Evolutionary conservation across 2,329 filamentous ascomycete genomes (phyloP), one percentile per base, ranked within the genome.

Genomic region (Exophiala spinifera): DNA sequence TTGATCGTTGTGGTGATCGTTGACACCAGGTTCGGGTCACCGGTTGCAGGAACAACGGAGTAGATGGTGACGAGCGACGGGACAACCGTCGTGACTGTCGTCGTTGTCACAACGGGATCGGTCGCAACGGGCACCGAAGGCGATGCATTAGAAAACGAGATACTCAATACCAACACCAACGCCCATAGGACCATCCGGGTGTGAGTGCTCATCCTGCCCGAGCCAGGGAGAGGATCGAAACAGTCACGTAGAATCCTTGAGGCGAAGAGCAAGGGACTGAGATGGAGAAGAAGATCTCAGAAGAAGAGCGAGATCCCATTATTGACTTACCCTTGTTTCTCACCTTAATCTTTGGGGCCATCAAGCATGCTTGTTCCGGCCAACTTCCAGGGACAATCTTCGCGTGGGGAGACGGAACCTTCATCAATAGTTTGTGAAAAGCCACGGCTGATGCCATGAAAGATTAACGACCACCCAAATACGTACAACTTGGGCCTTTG

Each of bases 91-190:
- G 57, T 21, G 4, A 57, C 36, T 3, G 57, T 60, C 14, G 23
- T 51, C 11, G 55, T 54, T 13, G 45, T 40, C 6, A 60, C 34
- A 31, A 60, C 57, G n/a, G 57, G 57, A 39, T 60, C 42, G 11
- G 57, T 60, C 10, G 57, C 57, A 37, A 60, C 20, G 10, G 57
- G 57, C 13, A 60, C 55, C 25, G 57, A 57, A 40, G 51, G 40
- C 20, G 44, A 31, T 14, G 55, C 57, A 44, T 50, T 49, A 46
- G 47, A 55, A 25, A 55, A 17, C 15, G n/a, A 52, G 14, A 49
- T 33, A 14, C 46, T 31, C 11, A 48, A 43, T 40, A 15, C 43
- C 43, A 60, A 31, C 28, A 15, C 43, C 43, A 60, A 31, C 28
- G 39, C 49, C 42, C 46, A 47, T 20, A 60, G 34, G 23, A 37